Evolutionary conservation across 495 filamentous ascomycete species (phyloP).

Genomic region (Aspergillus olivimuriae): DNA sequence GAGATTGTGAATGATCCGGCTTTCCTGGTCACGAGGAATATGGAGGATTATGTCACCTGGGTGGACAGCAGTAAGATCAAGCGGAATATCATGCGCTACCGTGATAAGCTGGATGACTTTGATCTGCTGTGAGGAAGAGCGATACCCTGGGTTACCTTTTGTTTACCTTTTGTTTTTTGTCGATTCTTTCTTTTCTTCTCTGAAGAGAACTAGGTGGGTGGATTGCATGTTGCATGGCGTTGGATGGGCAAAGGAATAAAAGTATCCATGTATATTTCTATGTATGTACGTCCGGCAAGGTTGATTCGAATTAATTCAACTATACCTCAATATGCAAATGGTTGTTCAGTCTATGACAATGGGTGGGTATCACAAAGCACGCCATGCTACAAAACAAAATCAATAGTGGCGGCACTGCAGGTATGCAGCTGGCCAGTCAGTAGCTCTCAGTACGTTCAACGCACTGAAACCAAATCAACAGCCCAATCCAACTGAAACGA

Average conservation of each 20-base stretch:
- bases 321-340: neutral
- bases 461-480: neutral
- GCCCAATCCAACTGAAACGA: neutral
- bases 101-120: conserved; percentile 94
- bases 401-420: too few species aligned
- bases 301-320: neutral
- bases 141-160: too few species aligned
- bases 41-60: conserved; percentile 99
- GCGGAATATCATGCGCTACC: conserved; percentile 85
- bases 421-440: too few species aligned
- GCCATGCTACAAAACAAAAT: neutral
- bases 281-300: neutral
- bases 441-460: neutral
- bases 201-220: neutral
- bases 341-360: neutral
- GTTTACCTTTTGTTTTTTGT: neutral
- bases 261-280: neutral
- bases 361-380: neutral
- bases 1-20: conserved; percentile 82
- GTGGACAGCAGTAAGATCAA: conserved; percentile 95
- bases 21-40: conserved; percentile 52
- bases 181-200: neutral
- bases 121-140: conserved; percentile 54
- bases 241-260: neutral
- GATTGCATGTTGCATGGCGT: neutral